Evolutionary conservation across 768 basidiomycete genomes (phyloP).

Genomic region (Epithele typhae): DNA sequence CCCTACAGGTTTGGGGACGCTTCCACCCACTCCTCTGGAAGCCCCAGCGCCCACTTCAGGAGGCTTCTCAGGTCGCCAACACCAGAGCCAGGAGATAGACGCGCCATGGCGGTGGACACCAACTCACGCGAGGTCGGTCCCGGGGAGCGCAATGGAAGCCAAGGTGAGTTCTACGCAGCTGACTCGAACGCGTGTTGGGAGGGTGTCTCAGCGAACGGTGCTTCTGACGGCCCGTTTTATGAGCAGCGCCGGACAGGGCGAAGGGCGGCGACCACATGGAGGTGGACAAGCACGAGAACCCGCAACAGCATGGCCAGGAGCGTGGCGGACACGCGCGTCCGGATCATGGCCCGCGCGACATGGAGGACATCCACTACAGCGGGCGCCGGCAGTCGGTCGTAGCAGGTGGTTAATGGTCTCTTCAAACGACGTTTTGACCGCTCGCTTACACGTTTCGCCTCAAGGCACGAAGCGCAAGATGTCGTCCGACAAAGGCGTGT

Average conservation of each 20-base stretch:
- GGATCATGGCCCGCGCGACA: slow-evolving; percentile 29
- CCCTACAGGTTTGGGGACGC: slow-evolving; percentile 73
- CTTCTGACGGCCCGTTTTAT: slow-evolving; percentile 5
- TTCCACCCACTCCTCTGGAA: slow-evolving; percentile 29
- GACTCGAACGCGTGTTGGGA: slow-evolving; percentile 1
- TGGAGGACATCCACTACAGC: slow-evolving; percentile 59
- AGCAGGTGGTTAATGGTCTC: slow-evolving; percentile 34
- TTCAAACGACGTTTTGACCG: slow-evolving; percentile 9
- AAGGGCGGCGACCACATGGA: slow-evolving; percentile 20
- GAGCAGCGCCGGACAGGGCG: slow-evolving; percentile 13
- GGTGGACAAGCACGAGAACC: slow-evolving; percentile 14
- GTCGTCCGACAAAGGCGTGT: slow-evolving; percentile 57
- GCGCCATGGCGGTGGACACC: slow-evolving; percentile 6
- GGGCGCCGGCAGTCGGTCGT: slow-evolving; percentile 74
- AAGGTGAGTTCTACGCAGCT: slow-evolving; percentile 10
- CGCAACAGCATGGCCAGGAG: slow-evolving; percentile 9
- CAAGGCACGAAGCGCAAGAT: slow-evolving; percentile 83
- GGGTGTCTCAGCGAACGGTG: slow-evolving; percentile 8
- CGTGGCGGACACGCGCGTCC: slow-evolving; percentile 10
- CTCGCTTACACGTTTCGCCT: slow-evolving; percentile 20
- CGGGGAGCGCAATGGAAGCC: slow-evolving; percentile 8
- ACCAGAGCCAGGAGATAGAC: slow-evolving; percentile 17
- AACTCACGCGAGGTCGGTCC: slow-evolving; percentile 4
- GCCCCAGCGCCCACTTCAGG: slow-evolving; percentile 27
- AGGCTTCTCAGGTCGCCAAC: slow-evolving; percentile 24